Evolutionary conservation across 352 stramenopile species (phyloP).

Genomic region (Globisporangium heterothallicum): DNA sequence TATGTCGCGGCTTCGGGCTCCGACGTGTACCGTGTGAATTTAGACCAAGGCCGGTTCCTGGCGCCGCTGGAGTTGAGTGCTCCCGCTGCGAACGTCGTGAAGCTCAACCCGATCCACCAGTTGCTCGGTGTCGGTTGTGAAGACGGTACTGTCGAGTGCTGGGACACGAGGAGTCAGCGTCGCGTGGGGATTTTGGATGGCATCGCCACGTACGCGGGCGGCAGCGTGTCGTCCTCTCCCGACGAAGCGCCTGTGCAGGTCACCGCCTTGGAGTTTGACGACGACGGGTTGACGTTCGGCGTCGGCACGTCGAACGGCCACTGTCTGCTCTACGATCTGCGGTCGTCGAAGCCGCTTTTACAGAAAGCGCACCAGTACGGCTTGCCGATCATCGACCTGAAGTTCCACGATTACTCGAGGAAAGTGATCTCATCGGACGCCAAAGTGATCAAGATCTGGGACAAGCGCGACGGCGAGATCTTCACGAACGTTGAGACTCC

Average conservation of each 20-base stretch:
- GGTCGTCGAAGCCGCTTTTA: conserved; percentile 91
- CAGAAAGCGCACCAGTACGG: conserved; percentile 98
- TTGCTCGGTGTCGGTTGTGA: conserved; percentile 90
- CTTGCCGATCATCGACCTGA: conserved; percentile 92
- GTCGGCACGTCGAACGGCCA: conserved; percentile 92
- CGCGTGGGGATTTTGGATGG: conserved; percentile 62
- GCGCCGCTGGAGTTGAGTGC: conserved; percentile 70
- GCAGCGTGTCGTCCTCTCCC: conserved; percentile 12
- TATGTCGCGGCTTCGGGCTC: conserved; percentile 85
- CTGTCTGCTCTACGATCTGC: conserved; percentile 95
- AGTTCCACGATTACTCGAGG: conserved; percentile 88
- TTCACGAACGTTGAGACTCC: conserved; percentile 98
- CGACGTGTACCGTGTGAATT: conserved; percentile 96
- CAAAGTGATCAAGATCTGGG: conserved; percentile 99
- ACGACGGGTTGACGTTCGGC: conserved; percentile 92
- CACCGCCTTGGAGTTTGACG: conserved; percentile 93
- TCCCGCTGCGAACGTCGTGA: conserved; percentile 84
- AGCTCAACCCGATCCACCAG: conserved; percentile 88
- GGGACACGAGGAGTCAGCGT: conserved; percentile 87
- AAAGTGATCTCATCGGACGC: conserved; percentile 94
- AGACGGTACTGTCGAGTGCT: conserved; percentile 94
- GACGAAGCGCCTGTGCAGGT: conserved; percentile 61
- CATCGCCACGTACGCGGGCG: conserved; percentile 50
- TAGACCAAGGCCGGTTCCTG: conserved; percentile 97
- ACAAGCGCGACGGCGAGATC: conserved; percentile 83